Evolutionary conservation across 768 basidiomycete genomes (phyloP), one percentile per base, ranked within the genome.

Genomic region (Cyclocybe cylindracea): DNA sequence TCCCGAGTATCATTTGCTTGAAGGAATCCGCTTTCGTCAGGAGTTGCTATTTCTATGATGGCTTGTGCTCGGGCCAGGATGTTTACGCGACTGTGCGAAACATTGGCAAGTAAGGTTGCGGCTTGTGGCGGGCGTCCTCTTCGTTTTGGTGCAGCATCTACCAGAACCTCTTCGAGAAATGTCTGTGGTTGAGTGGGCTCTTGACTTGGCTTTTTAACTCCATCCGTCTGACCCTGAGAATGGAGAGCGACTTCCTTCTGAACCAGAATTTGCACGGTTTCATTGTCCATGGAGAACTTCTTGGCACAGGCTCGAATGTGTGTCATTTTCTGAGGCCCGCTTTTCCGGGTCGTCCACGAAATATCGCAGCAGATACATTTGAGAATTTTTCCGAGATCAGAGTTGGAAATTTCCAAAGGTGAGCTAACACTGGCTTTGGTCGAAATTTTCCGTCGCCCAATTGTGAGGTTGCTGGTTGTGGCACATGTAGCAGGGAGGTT

Each of bases 221-320:
- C 67, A 56, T 51, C 61, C 49, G 64, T 68, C 46, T 51, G 45
- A 37, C 51, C 51, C 35, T 47, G 43, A 51, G 42, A 13, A 10
- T 60, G 53, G 10, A 57, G 46, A 35, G 65, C 64, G 8, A 83
- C 55, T 59, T 84, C 83, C 55, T 78, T 75, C 24, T 70, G 70
- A 5, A 91, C 63, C 19, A 89, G 72, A 24, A 70, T 53, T 2
- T 67, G 65, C 32, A 92, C 56, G 2, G 87, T 89, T 5, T 83
- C 82, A 31, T 79, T 68, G 5, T 73, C 70, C 38, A 86, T 67
- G 4, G 65, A 70, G 16, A 73, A 71, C 65, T 85, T 91, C 67
- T 78, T 84, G 10, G 86, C 82, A 64, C 91, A 94, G 5, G 74
- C 70, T 44, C 75, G 75, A 37, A 94, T 79, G 62, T 94, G 91